phyloP scores from a whole-genome alignment of 345 rosid species.

The Euphorbia lathyris region DNA sequence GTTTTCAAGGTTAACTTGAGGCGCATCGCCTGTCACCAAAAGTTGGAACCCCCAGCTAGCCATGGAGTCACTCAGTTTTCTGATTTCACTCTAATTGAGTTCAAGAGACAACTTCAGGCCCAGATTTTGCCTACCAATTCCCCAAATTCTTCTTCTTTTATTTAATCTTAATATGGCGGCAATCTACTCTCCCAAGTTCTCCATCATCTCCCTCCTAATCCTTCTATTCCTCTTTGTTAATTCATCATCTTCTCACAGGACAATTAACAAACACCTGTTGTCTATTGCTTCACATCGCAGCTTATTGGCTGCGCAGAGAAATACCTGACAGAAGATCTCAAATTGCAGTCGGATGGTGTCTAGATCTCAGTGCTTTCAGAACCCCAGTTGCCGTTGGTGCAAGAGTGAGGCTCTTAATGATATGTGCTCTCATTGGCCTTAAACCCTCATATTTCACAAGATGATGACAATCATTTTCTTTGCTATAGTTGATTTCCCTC shows the following conservation, averaged over 20 bases:
- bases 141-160: neutral
- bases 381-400: slow-evolving; percentile 71
- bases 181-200: neutral
- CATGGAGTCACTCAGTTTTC: slow-evolving; percentile 97
- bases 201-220: neutral
- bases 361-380: slow-evolving; percentile 53
- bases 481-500: neutral
- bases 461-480: neutral
- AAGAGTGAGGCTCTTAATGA: slow-evolving; percentile 72
- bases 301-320: slow-evolving; percentile 34
- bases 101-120: slow-evolving; percentile 40
- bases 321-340: slow-evolving; percentile 31
- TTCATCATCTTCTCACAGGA: neutral
- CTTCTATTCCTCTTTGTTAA: slow-evolving; percentile 19
- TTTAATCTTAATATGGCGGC: slow-evolving; percentile 15
- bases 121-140: too few relatives aligned
- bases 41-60: slow-evolving; percentile 67
- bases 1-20: slow-evolving; percentile 59
- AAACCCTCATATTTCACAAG: neutral
- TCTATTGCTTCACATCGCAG: slow-evolving; percentile 27
- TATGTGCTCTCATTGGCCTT: slow-evolving; percentile 46
- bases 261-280: slow-evolving; percentile 12
- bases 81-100: slow-evolving; percentile 77
- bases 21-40: slow-evolving; percentile 73
- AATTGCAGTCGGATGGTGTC: slow-evolving; percentile 53